Evolutionary conservation across 495 filamentous ascomycete species (phyloP), one percentile per base, ranked within the genome.

Genomic region (Penicillium flavigenum): DNA sequence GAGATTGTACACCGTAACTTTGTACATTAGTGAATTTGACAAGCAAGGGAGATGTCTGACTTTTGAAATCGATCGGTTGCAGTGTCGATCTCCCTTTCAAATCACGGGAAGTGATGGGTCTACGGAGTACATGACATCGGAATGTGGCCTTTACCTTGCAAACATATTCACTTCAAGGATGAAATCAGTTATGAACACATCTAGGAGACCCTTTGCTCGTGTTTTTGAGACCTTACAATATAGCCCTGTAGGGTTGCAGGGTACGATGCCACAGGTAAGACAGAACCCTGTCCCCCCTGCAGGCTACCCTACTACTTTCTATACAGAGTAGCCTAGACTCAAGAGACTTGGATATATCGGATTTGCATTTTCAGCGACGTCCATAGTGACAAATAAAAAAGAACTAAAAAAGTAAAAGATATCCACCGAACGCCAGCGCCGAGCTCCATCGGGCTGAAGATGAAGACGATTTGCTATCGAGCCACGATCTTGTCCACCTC

Each of bases 401-500:
- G 24, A 26, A 26, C 5, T 7, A 19, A 32, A 12, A 47, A n/a
- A 20, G 20, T 51, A 20, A 20, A 47, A 36, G 16, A 47, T 39
- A 46, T 29, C 22, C 31, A 0, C 53, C 39, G 14, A 53, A 44
- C 51, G 24, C 51, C 51, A 17, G 38, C 51, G 51, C 51, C 51
- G n/a, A 42, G 14, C 36, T 52, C 49, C 29, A 32, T 34, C 19
- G 22, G 27, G n/a, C 32, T 48, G 9, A 32, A 12, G 27, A 31
- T 32, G n/a, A 29, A 32, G n/a, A 48, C 14, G 5, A 12, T 32
- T 16, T n/a, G 56, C 68, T 79, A 86, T 56, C 76, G 76, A 43
- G 76, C 76, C 54, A 85, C 80, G 51, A 97, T 97, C 79, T 96
- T 96, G 54, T 87, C 84, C 49, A 96, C 88, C 66, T 98, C 94